Evolutionary conservation across 352 stramenopile genomes (phyloP).

Genomic region (Thraustochytrium striatum): DNA sequence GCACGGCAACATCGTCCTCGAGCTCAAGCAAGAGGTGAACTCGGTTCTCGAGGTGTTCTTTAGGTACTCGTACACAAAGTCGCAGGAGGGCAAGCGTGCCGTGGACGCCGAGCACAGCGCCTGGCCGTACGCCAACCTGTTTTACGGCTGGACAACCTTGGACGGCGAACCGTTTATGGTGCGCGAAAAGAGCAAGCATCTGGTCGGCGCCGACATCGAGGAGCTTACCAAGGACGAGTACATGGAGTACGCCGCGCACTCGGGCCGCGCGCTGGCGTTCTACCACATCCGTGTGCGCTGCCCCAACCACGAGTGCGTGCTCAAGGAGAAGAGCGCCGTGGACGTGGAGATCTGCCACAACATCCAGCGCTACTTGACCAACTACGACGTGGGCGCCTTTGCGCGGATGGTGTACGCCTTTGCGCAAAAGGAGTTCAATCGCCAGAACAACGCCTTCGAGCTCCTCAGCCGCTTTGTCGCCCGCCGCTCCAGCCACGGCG

Average conservation of each 20-base stretch:
- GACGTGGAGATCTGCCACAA: conserved; percentile 36
- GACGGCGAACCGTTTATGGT: conserved; percentile 17
- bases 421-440: conserved; percentile 10
- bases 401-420: conserved; percentile 15
- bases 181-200: conserved; percentile 37
- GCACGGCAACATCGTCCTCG: conserved; percentile 34
- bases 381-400: neutral
- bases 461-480: neutral
- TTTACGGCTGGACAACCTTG: conserved; percentile 47
- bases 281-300: conserved; percentile 40
- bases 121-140: conserved; percentile 42
- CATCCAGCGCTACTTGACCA: conserved; percentile 18
- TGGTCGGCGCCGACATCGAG: conserved; percentile 8
- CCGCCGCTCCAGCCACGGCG: neutral
- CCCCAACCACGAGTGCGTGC: conserved; percentile 30
- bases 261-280: conserved; percentile 30
- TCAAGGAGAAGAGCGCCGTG: neutral
- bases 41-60: conserved; percentile 43
- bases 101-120: conserved; percentile 35
- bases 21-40: conserved; percentile 46
- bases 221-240: conserved; percentile 46
- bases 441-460: conserved; percentile 26
- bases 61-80: conserved; percentile 29
- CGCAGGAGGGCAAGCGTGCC: conserved; percentile 39
- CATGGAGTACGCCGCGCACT: conserved; percentile 20